Evolutionary conservation across 495 filamentous ascomycete species (phyloP).

Genomic region (Clohesyomyces aquaticus): DNA sequence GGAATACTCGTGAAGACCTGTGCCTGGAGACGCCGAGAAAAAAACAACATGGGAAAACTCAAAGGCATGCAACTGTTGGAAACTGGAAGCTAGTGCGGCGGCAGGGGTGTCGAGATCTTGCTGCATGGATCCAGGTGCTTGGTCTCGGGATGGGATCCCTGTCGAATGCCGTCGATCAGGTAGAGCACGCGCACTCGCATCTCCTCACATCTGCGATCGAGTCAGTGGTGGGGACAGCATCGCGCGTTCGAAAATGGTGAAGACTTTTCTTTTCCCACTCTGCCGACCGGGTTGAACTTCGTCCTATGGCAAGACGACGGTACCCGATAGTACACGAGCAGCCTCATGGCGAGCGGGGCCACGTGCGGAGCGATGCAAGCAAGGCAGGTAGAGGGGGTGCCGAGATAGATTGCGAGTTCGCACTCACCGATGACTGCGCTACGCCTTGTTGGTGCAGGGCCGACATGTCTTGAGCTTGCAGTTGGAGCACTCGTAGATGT

Average conservation of each 20-base stretch:
- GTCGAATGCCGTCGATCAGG: slow-evolving; percentile 21
- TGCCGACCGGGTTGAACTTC: too few species aligned
- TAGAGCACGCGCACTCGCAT: slow-evolving; percentile 27
- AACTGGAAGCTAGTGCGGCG: not conserved
- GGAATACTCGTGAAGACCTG: too few species aligned
- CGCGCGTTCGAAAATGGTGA: not conserved
- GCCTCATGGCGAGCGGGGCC: not conserved
- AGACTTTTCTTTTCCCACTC: not conserved
- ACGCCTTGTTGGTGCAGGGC: slow-evolving; percentile 65
- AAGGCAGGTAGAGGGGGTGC: too few species aligned
- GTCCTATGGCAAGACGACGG: too few species aligned
- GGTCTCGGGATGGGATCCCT: slow-evolving; percentile 16
- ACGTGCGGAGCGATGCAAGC: slow-evolving; percentile 1
- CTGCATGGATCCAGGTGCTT: slow-evolving; percentile 10
- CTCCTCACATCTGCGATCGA: slow-evolving; percentile 21
- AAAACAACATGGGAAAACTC: slow-evolving; percentile 3
- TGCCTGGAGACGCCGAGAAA: not conserved
- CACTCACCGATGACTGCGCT: not conserved
- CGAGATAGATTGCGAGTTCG: not conserved
- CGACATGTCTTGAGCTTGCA: slow-evolving; percentile 78
- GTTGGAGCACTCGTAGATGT: slow-evolving; percentile 77
- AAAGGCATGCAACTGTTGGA: not conserved
- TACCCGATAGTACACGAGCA: too few species aligned
- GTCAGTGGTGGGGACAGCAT: slow-evolving; percentile 16
- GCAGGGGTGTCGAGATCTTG: slow-evolving; percentile 7